Conservation (phyloP, 345 rosid genomes). For the Angophora floribunda region DNA sequence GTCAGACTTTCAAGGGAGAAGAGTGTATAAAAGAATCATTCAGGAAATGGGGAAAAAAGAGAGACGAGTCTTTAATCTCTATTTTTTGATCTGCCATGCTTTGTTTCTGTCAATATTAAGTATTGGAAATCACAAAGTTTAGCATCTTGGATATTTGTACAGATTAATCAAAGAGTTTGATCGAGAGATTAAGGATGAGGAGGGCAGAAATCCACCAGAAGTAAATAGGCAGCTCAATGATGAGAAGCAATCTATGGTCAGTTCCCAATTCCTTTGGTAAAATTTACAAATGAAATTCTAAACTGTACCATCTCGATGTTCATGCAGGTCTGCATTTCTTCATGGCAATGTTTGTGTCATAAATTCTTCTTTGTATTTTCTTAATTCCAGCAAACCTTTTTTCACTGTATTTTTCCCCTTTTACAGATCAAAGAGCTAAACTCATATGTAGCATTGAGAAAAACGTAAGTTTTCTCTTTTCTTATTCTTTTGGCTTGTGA, state of each 20-base stretch:
- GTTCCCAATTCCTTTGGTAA: constrained; percentile 4
- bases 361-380: neutral
- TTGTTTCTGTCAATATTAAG: neutral
- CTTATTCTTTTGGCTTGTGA: neutral
- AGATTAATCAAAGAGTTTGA: constrained; percentile 92
- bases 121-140: neutral
- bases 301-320: neutral
- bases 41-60: neutral
- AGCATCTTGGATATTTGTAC: constrained; percentile 6
- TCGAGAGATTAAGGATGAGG: constrained; percentile 83
- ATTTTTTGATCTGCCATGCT: neutral
- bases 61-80: neutral
- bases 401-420: neutral
- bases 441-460: constrained; percentile 85
- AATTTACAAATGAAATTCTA: neutral
- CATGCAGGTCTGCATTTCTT: neutral
- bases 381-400: neutral
- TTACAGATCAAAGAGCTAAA: constrained; percentile 92
- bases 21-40: neutral
- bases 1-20: neutral
- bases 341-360: neutral
- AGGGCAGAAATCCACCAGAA: constrained; percentile 65
- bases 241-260: constrained; percentile 96
- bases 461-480: constrained; percentile 52
- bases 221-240: constrained; percentile 84